Evolutionary conservation across 2,329 filamentous ascomycete species (phyloP), one percentile per base, ranked within the genome.

Genomic region (Monosporascus sp.): DNA sequence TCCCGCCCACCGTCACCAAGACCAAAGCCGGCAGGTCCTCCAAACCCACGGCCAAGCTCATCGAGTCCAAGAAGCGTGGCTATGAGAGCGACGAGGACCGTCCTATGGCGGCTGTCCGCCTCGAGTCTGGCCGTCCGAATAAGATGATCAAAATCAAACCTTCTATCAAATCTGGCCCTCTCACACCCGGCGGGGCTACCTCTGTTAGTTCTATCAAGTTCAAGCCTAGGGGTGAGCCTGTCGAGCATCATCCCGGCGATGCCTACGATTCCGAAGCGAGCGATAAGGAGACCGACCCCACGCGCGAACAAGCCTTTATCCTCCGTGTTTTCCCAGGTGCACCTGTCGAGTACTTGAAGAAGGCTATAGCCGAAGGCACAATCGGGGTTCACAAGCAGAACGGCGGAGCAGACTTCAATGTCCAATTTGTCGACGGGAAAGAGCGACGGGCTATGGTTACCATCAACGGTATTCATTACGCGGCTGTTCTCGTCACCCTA

Each of bases 231-330:
- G 86, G 86, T n/a, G 81, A 84, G 57, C 78, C 82, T 1, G 86
- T 89, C 6, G 75, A 81, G 34, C 82, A 89, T 57, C 84, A 85
- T 5, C 81, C 83, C 1, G 94, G 94, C 49, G 90, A 96, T 52
- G 94, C 93, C 7, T 99, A 97, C 71, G 94, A 99, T 68, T 97
- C 92, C 3, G 94, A 97, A 70, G 90, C 92, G 14, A 94, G 91
- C 51, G 94, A 97, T 65, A 84, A 86, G 15, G 94, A 99, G 69
- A 72, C 76, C 9, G 94, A 99, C 64, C 94, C 94, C 0, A 81
- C 88, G 1, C 89, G 96, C 55, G 93, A 97, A 70, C 88, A 93
- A 64, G 87, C 95, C 58, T 90, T 97, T 60, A 79, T 99, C 8
- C 71, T 99, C 56, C 89, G 94, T 54, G 96, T 97, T 88, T 70